These are phyloP conservation scores for Haberlea rhodopensis DNA, from an alignment of 257 asterid species.

Conservation along the genomic window DNA sequence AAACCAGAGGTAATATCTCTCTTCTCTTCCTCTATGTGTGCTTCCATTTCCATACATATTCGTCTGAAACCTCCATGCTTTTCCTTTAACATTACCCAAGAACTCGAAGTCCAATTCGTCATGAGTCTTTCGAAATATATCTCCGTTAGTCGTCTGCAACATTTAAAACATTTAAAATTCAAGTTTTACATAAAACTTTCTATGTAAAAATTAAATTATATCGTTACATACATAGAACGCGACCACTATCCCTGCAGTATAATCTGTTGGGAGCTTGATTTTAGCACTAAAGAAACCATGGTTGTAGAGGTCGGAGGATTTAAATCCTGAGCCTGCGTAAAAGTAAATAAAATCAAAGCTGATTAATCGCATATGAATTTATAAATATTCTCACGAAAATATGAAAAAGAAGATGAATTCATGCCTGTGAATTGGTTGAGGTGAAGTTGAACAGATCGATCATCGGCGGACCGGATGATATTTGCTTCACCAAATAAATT, in stretches of 20 bases:
- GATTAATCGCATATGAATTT: no score
- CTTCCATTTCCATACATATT: constrained; percentile 95
- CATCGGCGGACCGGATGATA: constrained; percentile 45
- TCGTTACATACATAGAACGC: constrained; percentile 68
- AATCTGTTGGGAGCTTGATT: constrained; percentile 79
- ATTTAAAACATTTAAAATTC: background rate
- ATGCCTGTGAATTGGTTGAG: constrained; percentile 78
- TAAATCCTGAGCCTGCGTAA: constrained; percentile 82
- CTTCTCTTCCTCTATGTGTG: constrained; percentile 84
- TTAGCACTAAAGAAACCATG: constrained; percentile 89
- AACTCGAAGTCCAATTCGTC: no score
- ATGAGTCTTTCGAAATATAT: no score
- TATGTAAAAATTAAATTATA: no score
- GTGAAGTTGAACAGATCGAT: constrained; percentile 56
- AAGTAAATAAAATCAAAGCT: background rate
- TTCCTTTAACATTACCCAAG: no score
- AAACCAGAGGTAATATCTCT: constrained; percentile 74
- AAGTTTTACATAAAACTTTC: no score
- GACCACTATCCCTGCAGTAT: constrained; percentile 90
- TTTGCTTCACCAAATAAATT: constrained; percentile 71
- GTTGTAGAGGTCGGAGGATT: constrained; percentile 72
- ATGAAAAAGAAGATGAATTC: constrained; percentile 5
- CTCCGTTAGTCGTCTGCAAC: constrained; percentile 69
- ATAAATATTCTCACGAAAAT: no score
- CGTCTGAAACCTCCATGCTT: no score